Evolutionary conservation across 2,329 filamentous ascomycete species (phyloP).

Genomic region (Ceratocystis alfenasii): DNA sequence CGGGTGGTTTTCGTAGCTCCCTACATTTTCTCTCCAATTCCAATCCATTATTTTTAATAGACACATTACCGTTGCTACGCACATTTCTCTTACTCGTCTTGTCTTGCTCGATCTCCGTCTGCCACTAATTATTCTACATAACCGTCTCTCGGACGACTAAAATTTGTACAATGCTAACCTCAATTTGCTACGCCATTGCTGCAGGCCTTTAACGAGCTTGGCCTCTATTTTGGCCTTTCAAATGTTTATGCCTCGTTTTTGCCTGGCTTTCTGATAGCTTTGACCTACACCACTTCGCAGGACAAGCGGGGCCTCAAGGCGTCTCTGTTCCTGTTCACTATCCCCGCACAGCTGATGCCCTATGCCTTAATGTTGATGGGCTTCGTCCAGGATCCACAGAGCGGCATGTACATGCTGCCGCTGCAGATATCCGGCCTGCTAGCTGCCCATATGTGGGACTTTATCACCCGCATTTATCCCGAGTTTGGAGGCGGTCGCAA

Average conservation of each 20-base stretch:
- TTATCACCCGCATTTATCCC: slow-evolving; percentile 77
- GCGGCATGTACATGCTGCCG: slow-evolving; percentile 46
- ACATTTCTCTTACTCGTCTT: background rate
- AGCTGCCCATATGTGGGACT: slow-evolving; percentile 83
- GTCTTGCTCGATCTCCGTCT: slow-evolving; percentile 9
- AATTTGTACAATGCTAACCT: background rate
- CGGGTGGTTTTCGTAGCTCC: slow-evolving; percentile 49
- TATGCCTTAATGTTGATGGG: slow-evolving; percentile 66
- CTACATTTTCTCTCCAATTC: slow-evolving; percentile 39
- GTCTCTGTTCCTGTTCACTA: slow-evolving; percentile 69
- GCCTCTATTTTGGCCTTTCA: slow-evolving; percentile 17
- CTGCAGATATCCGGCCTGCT: slow-evolving; percentile 44
- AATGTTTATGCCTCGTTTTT: slow-evolving; percentile 35
- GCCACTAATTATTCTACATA: background rate
- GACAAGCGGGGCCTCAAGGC: slow-evolving; percentile 68
- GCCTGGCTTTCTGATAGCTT: slow-evolving; percentile 60
- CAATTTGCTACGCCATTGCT: background rate
- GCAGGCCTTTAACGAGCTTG: slow-evolving; percentile 21
- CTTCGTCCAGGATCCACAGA: slow-evolving; percentile 48
- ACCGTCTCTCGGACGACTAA: background rate
- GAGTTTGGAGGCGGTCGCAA: slow-evolving; percentile 76
- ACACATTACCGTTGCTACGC: slow-evolving; percentile 2
- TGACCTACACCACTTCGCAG: slow-evolving; percentile 74
- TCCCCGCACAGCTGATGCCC: slow-evolving; percentile 72
- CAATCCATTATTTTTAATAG: slow-evolving; percentile 19